Evolutionary conservation across 2,329 filamentous ascomycete genomes (phyloP).

Genomic region (Mariannaea elegans): DNA sequence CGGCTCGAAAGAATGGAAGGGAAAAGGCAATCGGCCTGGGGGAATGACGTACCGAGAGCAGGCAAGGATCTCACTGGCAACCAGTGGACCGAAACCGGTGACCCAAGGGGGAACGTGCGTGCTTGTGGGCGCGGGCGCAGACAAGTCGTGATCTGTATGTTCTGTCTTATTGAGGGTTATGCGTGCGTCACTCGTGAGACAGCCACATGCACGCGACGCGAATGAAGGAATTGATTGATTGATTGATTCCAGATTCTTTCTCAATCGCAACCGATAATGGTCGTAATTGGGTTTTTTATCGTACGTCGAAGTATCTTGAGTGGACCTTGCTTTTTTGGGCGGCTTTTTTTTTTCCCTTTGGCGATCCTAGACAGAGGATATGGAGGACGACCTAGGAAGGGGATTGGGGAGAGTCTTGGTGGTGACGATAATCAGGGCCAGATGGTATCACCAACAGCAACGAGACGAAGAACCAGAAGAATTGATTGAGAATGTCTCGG

Average conservation of each 20-base stretch:
- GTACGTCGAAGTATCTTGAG: background rate
- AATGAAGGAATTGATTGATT: background rate
- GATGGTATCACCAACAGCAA: constrained; percentile 11
- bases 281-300: no score
- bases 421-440: background rate
- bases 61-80: background rate
- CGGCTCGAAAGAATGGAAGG: background rate
- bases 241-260: background rate
- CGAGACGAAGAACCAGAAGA: background rate
- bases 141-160: no score
- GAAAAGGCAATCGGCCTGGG: background rate
- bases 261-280: constrained; percentile 4
- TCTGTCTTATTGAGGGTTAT: no score
- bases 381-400: background rate
- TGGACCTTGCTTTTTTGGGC: background rate
- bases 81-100: constrained; percentile 15
- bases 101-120: constrained; percentile 2
- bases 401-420: background rate
- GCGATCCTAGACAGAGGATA: background rate
- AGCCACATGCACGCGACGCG: background rate
- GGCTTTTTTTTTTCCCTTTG: no score
- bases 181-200: background rate
- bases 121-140: no score
- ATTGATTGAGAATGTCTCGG: constrained; percentile 8
- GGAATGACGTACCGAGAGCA: constrained; percentile 18